phyloP scores from a whole-genome alignment of 1,284 basidiomycete species.

The Coniophora puteana region DNA sequence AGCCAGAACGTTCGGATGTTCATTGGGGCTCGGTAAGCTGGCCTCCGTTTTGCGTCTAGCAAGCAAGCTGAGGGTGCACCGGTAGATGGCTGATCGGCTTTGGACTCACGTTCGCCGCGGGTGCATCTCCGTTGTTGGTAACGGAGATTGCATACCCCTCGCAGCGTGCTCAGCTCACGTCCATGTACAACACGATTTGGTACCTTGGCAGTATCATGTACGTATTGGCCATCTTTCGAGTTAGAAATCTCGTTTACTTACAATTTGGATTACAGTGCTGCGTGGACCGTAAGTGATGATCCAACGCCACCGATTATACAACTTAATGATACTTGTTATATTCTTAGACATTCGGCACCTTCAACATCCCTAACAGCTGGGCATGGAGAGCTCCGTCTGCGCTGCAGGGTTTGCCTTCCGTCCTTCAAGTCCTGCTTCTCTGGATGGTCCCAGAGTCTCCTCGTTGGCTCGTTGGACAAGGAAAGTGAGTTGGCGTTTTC shows the following conservation, averaged over 20 bases:
- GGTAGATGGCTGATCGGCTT: slow-evolving; percentile 64
- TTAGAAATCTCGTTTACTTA: slow-evolving; percentile 7
- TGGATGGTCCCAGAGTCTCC: slow-evolving; percentile 65
- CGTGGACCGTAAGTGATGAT: slow-evolving; percentile 47
- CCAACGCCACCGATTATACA: background rate
- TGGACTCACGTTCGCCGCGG: slow-evolving; percentile 65
- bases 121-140: slow-evolving; percentile 66
- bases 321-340: background rate
- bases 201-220: slow-evolving; percentile 69
- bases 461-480: slow-evolving; percentile 63
- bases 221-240: slow-evolving; percentile 15
- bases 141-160: slow-evolving; percentile 71
- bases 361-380: slow-evolving; percentile 61
- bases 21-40: slow-evolving; percentile 24
- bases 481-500: slow-evolving; percentile 31
- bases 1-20: slow-evolving; percentile 28
- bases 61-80: slow-evolving; percentile 48
- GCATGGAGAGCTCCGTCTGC: slow-evolving; percentile 70
- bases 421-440: slow-evolving; percentile 54
- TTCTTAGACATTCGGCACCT: slow-evolving; percentile 57
- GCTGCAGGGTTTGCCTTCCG: slow-evolving; percentile 58
- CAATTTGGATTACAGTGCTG: slow-evolving; percentile 40
- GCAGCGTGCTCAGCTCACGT: slow-evolving; percentile 65
- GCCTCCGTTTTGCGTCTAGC: slow-evolving; percentile 10
- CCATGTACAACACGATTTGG: slow-evolving; percentile 72